Base-by-base conservation (phyloP, 1,139 yeast genomes). In the Schizosaccharomyces versatilis region DNA sequence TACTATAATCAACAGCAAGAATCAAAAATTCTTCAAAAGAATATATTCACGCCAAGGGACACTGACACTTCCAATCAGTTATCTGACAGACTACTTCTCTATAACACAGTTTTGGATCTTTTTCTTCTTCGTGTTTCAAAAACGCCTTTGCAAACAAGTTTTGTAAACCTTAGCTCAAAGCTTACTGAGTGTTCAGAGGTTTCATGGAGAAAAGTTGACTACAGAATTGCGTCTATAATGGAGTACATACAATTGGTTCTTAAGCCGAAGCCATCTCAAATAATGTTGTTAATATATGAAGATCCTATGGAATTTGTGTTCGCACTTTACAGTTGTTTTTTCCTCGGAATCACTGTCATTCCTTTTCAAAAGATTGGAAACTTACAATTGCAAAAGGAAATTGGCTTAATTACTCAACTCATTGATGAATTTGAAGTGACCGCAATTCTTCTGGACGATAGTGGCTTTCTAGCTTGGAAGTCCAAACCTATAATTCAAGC, bases 201-300 rank as follows among this genome's bases (percentile, higher is more conserved):
- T 47, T 79, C 94, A 0, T 93, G 97, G 97, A 79, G 77, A 60
- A 81, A 81, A 63, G 79, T 90, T 60, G 96, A 85, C 58, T 73
- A 73, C 51, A 75, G 84, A 58, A 76, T 88, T 1, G 83, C 84
- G 38, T 80, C 90, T 0, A 79, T 83, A 38, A 80, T 85, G 51
- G 68, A 73, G 7, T 77, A 81, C 57, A 70, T 79, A 55, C 64
- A 75, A 55, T 70, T 69, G 53, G 77, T 71, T 60, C 68, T 73
- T 40, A 68, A 71, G 2, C 65, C 84, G 53, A 72, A 68, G 54
- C 73, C 84, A 0, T 95, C 95, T 0, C 82, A 81, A 57, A 72
- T 74, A 59, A 88, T 84, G 6, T 73, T 88, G 6, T 70, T 90
- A 60, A 81, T 86, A 81, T 85, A 84, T 64, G 81, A 94, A 0